Base-by-base conservation (phyloP, 768 basidiomycete genomes). In the Xerocomus spinulosus region DNA sequence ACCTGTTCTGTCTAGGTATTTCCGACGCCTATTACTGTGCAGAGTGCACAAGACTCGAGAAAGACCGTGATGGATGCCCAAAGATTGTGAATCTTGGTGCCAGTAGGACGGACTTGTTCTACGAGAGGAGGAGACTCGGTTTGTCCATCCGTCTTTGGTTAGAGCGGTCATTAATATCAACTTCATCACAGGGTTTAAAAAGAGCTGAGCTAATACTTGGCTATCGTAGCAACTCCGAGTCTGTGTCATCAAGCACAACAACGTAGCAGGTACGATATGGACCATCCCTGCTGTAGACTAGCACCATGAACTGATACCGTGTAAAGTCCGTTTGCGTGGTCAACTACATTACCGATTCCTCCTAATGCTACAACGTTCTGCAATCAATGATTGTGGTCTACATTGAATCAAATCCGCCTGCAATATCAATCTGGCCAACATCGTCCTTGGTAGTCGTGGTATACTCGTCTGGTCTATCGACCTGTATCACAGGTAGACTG, bases 21-120 rank as follows among this genome's bases (percentile, higher is more conserved):
- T 97, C 94, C 21, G 96, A 99, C 65, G 96, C 96, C 3, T 98
- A 98, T 69, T 99, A 99, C 61, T 99, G 96, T 54, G 94, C 95
- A 1, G 93, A 95, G 71, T 97, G 92, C 61, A 92, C 89, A n/a
- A 76, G 94, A 42, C 72, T 98, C 42, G 96, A 99, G 66, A 98
- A 98, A 63, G 94, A 97, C 59, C 76, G 96, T 29, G 96, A 99
- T 68, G 96, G 96, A 1, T 99, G 96, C 73, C 93, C 93, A 8
- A 98, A 97, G 80, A 92, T 95, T 59, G 92, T 95, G 52, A 95
- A 96, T 63, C 75, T 96, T n/a, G 93, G 93, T 49, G 92, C 92
- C 9, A 89, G 89, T 61, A 77, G 92, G 60, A 95, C 92, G 39
- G 92, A 93, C 66, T 66, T 93, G 37, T 94, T 94, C 77, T 94